Base-by-base conservation (phyloP, 2,329 filamentous ascomycete genomes). In the Beauveria rudraprayagi region DNA sequence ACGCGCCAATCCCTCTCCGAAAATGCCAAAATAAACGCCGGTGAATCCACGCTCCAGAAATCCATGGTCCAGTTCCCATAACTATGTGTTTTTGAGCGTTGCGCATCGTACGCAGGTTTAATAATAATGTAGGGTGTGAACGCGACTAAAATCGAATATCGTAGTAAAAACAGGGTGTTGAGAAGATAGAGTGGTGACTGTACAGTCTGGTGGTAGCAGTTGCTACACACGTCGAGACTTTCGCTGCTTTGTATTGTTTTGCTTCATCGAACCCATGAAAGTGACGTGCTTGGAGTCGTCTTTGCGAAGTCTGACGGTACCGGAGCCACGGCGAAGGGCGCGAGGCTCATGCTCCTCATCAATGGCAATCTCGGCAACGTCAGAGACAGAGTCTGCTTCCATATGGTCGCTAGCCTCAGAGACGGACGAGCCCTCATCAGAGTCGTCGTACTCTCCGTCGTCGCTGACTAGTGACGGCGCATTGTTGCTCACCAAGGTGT, bases 381-480 rank as follows among this genome's bases (percentile, higher is more conserved):
- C 83, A 11, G 82, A 82, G 26, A 83, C 77, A 3, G 80, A 79
- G 62, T 83, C 83, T n/a, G 83, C 78, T 28, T 85, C 85, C 43
- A 83, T 71, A 61, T 76, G 78, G 54, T 85, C 82, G 61, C 80
- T 83, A 59, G 77, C 76, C 28, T 84, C 84, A 5, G 84, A 87
- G 48, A 80, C 77, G 3, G 80, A 81, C 4, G 84, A 88, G 51
- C 79, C 81, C 62, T 85, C 84, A 61, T 88, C 85, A 1, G 87
- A 90, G 60, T 88, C 86, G 66, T 89, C 88, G 68, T 89, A 90
- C 70, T 91, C 89, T 67, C 88, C 87, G 69, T 91, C 88, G 72
- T 92, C 89, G 73, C 88, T 91, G 69, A 92, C 88, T 54, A 92
- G 80, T 67, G 88, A 91, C 24, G 89, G 89, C 9, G 89, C 88